Evolutionary conservation across 2,329 filamentous ascomycete species (phyloP).

Genomic region (Fusarium sp.): DNA sequence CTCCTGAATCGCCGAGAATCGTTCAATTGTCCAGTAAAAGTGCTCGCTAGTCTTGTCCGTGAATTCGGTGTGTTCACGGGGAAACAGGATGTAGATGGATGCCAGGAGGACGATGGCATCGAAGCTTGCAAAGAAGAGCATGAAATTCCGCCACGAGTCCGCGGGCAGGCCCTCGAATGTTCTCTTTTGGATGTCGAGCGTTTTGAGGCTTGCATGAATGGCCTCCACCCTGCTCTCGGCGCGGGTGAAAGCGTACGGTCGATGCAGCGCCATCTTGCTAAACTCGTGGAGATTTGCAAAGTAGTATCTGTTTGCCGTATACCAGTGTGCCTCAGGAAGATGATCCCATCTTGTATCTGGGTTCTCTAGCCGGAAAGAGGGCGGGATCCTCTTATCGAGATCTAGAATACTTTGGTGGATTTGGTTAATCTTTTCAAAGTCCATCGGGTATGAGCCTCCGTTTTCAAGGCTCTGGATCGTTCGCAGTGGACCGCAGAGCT

Average conservation of each 20-base stretch:
- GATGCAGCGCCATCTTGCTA: slow-evolving; percentile 67
- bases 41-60: slow-evolving; percentile 60
- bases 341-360: slow-evolving; percentile 66
- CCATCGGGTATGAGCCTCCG: slow-evolving; percentile 63
- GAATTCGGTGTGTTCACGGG: slow-evolving; percentile 61
- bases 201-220: slow-evolving; percentile 63
- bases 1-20: slow-evolving; percentile 64
- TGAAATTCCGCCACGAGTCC: slow-evolving; percentile 61
- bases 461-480: slow-evolving; percentile 65
- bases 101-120: slow-evolving; percentile 70
- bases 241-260: slow-evolving; percentile 69
- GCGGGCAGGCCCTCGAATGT: slow-evolving; percentile 60
- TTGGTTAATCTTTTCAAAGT: slow-evolving; percentile 62
- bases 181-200: slow-evolving; percentile 63
- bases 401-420: slow-evolving; percentile 62
- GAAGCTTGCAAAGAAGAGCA: slow-evolving; percentile 70
- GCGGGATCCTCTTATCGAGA: slow-evolving; percentile 59
- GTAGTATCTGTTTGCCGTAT: slow-evolving; percentile 56
- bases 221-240: slow-evolving; percentile 63
- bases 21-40: slow-evolving; percentile 67
- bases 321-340: slow-evolving; percentile 62
- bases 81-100: slow-evolving; percentile 69
- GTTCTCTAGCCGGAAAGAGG: slow-evolving; percentile 63
- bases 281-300: slow-evolving; percentile 61
- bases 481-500: slow-evolving; percentile 58